Evolutionary conservation across 306 rosid species (phyloP).

Genomic region (Trifolium subterraneum): DNA sequence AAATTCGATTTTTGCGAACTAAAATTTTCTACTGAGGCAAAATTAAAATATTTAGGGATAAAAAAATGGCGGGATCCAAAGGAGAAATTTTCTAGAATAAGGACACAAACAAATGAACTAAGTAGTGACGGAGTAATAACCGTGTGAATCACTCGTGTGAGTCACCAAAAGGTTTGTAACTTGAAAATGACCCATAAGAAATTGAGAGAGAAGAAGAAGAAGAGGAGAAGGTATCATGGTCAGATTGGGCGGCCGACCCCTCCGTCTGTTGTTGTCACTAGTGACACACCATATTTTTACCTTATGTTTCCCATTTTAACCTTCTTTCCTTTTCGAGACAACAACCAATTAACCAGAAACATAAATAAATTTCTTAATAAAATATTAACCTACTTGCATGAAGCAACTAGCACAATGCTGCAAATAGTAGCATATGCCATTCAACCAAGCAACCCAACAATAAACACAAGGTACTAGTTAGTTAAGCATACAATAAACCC

Average conservation of each 20-base stretch:
- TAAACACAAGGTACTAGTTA: no score
- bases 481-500: no score
- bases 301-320: neutral
- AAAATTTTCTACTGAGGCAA: no score
- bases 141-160: constrained; percentile 4
- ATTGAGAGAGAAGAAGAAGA: no score
- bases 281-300: neutral
- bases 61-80: no score
- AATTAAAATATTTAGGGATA: no score
- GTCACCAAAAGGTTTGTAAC: neutral
- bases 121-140: neutral
- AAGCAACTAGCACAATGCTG: no score
- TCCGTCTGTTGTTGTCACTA: neutral
- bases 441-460: no score
- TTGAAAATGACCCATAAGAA: neutral
- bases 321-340: constrained; percentile 9
- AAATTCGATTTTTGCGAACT: no score
- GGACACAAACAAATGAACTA: neutral
- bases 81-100: no score
- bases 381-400: neutral
- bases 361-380: neutral
- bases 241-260: constrained; percentile 29
- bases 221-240: neutral
- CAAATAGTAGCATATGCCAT: no score
- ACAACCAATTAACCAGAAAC: neutral